Percentiles rank a stretch among this genome's conserved stretches.
These are phyloP conservation scores for Epichloe scottii DNA, from an alignment of 2,329 filamentous ascomycete species.

Conservation along the genomic window DNA sequence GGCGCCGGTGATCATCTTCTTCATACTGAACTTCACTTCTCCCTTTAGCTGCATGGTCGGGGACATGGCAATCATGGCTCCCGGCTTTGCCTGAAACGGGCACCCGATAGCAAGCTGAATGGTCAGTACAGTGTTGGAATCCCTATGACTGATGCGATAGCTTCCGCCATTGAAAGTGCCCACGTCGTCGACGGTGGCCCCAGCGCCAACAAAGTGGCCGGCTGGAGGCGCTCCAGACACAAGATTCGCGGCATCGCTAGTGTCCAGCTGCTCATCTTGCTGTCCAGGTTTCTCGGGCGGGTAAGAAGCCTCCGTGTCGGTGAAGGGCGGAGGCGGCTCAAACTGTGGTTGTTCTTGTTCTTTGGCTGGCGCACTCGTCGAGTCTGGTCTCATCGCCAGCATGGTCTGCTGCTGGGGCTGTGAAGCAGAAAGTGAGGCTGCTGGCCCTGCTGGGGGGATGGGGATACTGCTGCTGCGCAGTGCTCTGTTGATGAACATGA, in stretches of 20 bases:
- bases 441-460: slow-evolving; percentile 1
- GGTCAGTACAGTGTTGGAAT: slow-evolving; percentile 81
- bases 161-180: slow-evolving; percentile 97
- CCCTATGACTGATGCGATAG: slow-evolving; percentile 84
- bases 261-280: slow-evolving; percentile 13
- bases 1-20: slow-evolving; percentile 76
- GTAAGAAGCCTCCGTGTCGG: slow-evolving; percentile 12
- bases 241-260: slow-evolving; percentile 18
- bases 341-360: slow-evolving; percentile 15
- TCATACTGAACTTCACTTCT: slow-evolving; percentile 71
- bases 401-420: slow-evolving; percentile 7
- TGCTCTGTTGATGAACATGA: slow-evolving; percentile 6
- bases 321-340: slow-evolving; percentile 15
- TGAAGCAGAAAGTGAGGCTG: background rate
- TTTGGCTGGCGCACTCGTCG: slow-evolving; percentile 10
- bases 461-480: slow-evolving; percentile 12
- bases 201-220: slow-evolving; percentile 50
- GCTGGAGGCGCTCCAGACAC: slow-evolving; percentile 28
- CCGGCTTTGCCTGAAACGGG: slow-evolving; percentile 69
- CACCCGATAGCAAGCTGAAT: slow-evolving; percentile 83
- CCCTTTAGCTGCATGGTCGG: slow-evolving; percentile 77
- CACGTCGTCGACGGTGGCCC: slow-evolving; percentile 61
- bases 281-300: slow-evolving; percentile 17
- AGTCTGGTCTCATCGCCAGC: slow-evolving; percentile 14
- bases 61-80: slow-evolving; percentile 91